phyloP scores from a whole-genome alignment of 306 rosid genomes.

The Fragaria nilgerrensis region DNA sequence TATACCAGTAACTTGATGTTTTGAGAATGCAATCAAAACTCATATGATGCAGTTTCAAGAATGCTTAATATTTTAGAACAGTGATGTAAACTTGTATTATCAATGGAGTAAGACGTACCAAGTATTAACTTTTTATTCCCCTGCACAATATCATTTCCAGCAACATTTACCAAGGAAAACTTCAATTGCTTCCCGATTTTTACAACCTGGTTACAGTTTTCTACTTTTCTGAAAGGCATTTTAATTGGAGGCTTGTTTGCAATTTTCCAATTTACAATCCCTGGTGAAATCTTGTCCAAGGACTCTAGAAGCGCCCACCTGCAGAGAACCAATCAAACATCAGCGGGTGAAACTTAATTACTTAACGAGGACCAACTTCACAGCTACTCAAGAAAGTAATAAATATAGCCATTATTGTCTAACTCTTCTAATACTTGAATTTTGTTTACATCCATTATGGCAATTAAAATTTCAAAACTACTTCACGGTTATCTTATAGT shows the following conservation, averaged over 20 bases:
- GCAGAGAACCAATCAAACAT: conserved; percentile 26
- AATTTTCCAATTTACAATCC: conserved; percentile 91
- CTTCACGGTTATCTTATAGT: neutral
- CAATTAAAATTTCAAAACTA: neutral
- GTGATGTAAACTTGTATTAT: neutral
- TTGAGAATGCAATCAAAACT: neutral
- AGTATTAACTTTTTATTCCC: conserved; percentile 88
- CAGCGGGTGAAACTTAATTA: conserved; percentile 3
- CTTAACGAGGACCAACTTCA: too few species aligned
- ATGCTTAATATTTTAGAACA: neutral
- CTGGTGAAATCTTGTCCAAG: conserved; percentile 85
- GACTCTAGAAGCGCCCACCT: conserved; percentile 94
- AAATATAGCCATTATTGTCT: neutral
- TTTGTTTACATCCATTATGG: neutral
- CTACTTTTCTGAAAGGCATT: conserved; percentile 98
- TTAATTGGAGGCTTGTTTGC: conserved; percentile 95
- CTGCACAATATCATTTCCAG: conserved; percentile 96
- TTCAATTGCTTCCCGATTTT: conserved; percentile 87
- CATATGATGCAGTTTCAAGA: neutral
- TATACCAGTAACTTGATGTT: neutral
- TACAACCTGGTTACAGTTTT: conserved; percentile 94
- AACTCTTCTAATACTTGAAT: conserved; percentile 2
- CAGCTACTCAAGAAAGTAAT: neutral
- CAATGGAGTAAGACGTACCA: conserved; percentile 38
- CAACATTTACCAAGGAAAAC: conserved; percentile 89